Evolutionary conservation across 345 rosid species (phyloP).

Genomic region (Corymbia maculata): DNA sequence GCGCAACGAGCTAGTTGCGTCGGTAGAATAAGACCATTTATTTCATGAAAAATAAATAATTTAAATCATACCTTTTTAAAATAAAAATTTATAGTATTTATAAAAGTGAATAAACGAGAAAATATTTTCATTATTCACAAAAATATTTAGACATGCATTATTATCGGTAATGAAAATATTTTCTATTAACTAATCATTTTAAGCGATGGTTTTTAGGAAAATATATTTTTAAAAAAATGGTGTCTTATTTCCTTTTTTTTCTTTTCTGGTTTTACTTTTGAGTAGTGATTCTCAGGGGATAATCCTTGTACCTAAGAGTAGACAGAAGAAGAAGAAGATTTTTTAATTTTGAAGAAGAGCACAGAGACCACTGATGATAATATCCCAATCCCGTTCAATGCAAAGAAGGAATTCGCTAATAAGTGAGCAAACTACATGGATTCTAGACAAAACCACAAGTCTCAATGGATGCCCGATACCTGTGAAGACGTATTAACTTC

Average conservation of each 20-base stretch:
- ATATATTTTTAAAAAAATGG: too few species aligned
- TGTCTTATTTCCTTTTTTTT: rapidly evolving
- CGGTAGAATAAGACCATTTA: neutral
- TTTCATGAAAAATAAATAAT: neutral
- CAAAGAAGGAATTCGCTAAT: neutral
- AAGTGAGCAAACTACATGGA: neutral
- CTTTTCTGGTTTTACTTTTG: neutral
- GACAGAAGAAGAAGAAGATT: neutral
- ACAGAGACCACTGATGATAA: neutral
- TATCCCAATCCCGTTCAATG: neutral
- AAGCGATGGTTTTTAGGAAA: too few species aligned
- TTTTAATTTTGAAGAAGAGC: neutral
- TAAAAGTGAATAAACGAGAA: too few species aligned
- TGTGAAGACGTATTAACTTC: neutral
- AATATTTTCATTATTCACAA: rapidly evolving
- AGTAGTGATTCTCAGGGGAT: neutral
- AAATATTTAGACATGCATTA: too few species aligned
- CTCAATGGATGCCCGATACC: neutral
- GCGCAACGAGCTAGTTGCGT: neutral
- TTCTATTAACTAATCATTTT: too few species aligned
- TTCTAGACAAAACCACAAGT: neutral
- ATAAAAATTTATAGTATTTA: rapidly evolving
- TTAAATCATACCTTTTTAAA: rapidly evolving
- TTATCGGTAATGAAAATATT: too few species aligned
- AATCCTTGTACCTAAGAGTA: neutral